Evolutionary conservation across 1,284 basidiomycete species (phyloP), one percentile per base, ranked within the genome.

Genomic region (Ganoderma multipileum): DNA sequence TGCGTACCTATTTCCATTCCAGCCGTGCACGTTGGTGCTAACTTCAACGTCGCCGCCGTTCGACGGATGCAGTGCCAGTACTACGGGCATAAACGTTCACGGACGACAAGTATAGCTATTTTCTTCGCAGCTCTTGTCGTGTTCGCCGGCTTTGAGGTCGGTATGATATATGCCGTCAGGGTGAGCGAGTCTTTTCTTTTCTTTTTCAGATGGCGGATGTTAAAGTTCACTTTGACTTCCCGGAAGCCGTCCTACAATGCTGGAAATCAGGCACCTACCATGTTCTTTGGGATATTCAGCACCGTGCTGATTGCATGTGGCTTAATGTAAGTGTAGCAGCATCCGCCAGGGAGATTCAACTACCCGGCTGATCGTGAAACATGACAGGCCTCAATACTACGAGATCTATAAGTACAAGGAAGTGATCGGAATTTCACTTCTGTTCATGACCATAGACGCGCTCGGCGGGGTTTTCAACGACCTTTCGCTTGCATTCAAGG

Each of bases 361-460:
- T 23, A 63, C 3, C 12, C 11, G 3, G n/a, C 44, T 50, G 23
- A 52, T 20, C 23, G 23, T 23, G 33, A 36, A 30, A 5, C 23
- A 4, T n/a, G 44, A 28, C 55, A 81, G 81, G 23, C 88, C 87
- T 5, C 87, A 89, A 76, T 89, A 86, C 70, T 85, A 83, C 72
- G 93, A 95, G 77, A 95, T 95, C 50, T 91, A 87, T 80, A 86
- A 86, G 72, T 84, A 84, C 71, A 83, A 83, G 69, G 89, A 94
- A 77, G 94, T 95, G 42, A 80, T 90, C 36, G 93, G 93, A 8
- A 90, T 96, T 66, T 92, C 89, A 0, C 79, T 93, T 62, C 60
- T 82, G 3, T 95, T 95, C 80, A 90, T 95, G 83, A 74, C 80
- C 0, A 83, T 95, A 55, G 94, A 95, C 76, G 86, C 90, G 61